Percentiles rank a stretch among this genome's conserved stretches.
Evolutionary conservation across 2,329 filamentous ascomycete genomes (phyloP).

Genomic region (Chaetomiaceae sp.): DNA sequence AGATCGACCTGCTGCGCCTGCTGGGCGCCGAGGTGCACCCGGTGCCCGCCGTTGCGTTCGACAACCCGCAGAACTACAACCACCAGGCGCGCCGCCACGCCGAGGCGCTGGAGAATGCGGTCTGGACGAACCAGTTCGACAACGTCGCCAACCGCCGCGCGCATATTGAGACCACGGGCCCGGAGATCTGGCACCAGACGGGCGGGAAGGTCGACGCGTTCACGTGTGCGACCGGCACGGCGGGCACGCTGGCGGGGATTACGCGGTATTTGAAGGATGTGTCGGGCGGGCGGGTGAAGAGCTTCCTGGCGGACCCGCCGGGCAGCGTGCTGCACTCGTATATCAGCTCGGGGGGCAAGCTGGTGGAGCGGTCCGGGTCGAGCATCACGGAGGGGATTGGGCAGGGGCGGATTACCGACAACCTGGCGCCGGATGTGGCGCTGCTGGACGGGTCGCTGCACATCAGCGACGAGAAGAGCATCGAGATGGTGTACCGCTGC

Average conservation of each 20-base stretch:
- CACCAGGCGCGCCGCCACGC: slow-evolving; percentile 89
- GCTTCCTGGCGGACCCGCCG: slow-evolving; percentile 87
- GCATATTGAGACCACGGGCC: slow-evolving; percentile 93
- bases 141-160: slow-evolving; percentile 90
- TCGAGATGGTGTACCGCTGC: slow-evolving; percentile 96
- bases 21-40: slow-evolving; percentile 94
- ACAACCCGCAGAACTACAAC: slow-evolving; percentile 96
- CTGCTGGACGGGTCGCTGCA: slow-evolving; percentile 78
- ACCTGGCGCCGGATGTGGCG: slow-evolving; percentile 76
- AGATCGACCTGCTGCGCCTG: slow-evolving; percentile 86
- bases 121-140: slow-evolving; percentile 99
- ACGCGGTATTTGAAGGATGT: slow-evolving; percentile 85
- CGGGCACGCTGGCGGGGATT: slow-evolving; percentile 80
- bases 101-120: slow-evolving; percentile 76
- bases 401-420: slow-evolving; percentile 94
- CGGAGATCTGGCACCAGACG: slow-evolving; percentile 96
- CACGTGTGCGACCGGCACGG: slow-evolving; percentile 90
- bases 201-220: slow-evolving; percentile 82
- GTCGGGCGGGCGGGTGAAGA: slow-evolving; percentile 71
- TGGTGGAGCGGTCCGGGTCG: slow-evolving; percentile 73
- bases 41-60: slow-evolving; percentile 90
- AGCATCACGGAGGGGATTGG: slow-evolving; percentile 98
- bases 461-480: slow-evolving; percentile 87
- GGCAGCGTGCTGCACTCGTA: slow-evolving; percentile 92
- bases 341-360: slow-evolving; percentile 74